Conservation (phyloP, 345 rosid species). For the Limnanthes douglasii region DNA sequence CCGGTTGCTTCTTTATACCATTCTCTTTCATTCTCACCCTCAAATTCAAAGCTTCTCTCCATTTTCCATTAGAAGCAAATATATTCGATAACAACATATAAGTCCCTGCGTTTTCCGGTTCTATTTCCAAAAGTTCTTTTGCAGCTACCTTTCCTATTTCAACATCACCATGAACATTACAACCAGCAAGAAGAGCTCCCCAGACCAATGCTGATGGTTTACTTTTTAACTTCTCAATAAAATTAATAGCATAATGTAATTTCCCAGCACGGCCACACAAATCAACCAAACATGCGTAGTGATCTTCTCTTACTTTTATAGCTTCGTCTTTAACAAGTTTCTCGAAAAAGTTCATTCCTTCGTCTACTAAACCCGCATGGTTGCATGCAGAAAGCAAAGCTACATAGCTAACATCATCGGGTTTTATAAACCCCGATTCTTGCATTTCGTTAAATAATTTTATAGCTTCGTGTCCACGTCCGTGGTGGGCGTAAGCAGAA, state of each 20-base stretch:
- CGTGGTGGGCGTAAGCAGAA: conserved; percentile 67
- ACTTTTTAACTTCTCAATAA: conserved; percentile 16
- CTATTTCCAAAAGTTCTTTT: conserved; percentile 23
- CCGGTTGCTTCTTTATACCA: conserved; percentile 62
- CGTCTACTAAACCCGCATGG: conserved; percentile 57
- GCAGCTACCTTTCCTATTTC: conserved; percentile 39
- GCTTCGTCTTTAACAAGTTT: conserved; percentile 30
- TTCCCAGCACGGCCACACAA: conserved; percentile 58
- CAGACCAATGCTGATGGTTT: conserved; percentile 30
- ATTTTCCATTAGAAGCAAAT: conserved; percentile 33
- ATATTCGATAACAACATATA: conserved; percentile 42
- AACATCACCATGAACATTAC: conserved; percentile 31
- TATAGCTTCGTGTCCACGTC: conserved; percentile 44
- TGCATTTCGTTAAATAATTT: conserved; percentile 43
- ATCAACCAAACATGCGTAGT: conserved; percentile 55
- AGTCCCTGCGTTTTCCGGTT: conserved; percentile 41
- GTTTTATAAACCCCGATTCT: conserved; percentile 26
- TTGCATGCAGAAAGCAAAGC: conserved; percentile 59
- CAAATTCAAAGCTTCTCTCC: conserved; percentile 35
- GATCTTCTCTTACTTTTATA: conserved; percentile 41
- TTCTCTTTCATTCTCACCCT: conserved; percentile 43
- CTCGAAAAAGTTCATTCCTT: conserved; percentile 37
- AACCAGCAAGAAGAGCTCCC: conserved; percentile 60
- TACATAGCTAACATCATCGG: conserved; percentile 44
- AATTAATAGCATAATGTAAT: conserved; percentile 30